Evolutionary conservation across 2,329 filamentous ascomycete genomes (phyloP).

Genomic region (Aspergillus novoparasiticus): DNA sequence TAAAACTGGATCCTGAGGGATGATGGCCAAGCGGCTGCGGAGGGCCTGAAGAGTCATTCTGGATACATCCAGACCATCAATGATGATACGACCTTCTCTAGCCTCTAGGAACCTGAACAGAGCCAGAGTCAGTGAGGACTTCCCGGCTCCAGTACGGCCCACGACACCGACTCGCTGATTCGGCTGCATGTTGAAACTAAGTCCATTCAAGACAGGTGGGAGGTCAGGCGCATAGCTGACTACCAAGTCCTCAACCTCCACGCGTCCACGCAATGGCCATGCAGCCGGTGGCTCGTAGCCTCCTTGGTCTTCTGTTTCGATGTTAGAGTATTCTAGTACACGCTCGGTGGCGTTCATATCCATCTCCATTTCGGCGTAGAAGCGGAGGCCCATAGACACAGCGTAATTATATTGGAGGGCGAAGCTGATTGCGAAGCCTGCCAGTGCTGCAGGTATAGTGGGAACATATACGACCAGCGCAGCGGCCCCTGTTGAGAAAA

Average conservation of each 20-base stretch:
- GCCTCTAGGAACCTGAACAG: constrained; percentile 30
- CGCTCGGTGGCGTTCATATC: constrained; percentile 79
- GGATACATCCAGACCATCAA: constrained; percentile 52
- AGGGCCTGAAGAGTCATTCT: constrained; percentile 53
- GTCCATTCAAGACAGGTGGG: constrained; percentile 39
- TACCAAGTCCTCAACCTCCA: constrained; percentile 73
- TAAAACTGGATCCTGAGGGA: constrained; percentile 79
- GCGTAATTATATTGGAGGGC: constrained; percentile 70
- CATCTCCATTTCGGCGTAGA: constrained; percentile 72
- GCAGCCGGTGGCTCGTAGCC: constrained; percentile 66
- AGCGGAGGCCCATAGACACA: constrained; percentile 68
- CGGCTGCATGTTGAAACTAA: constrained; percentile 25
- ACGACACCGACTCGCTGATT: constrained; percentile 31
- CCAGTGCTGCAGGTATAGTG: constrained; percentile 68
- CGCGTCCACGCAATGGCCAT: constrained; percentile 73
- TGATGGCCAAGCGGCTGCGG: constrained; percentile 72
- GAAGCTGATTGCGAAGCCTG: constrained; percentile 76
- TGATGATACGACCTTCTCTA: constrained; percentile 24
- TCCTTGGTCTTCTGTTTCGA: constrained; percentile 67
- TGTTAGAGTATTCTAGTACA: constrained; percentile 72
- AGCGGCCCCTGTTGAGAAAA: constrained; percentile 69
- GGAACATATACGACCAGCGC: constrained; percentile 64
- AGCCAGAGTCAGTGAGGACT: constrained; percentile 29
- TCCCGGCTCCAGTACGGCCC: constrained; percentile 34
- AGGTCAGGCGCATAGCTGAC: constrained; percentile 72